Evolutionary conservation across 1,284 basidiomycete species (phyloP).

Genomic region (Anthracocystis panici-leucophaei): DNA sequence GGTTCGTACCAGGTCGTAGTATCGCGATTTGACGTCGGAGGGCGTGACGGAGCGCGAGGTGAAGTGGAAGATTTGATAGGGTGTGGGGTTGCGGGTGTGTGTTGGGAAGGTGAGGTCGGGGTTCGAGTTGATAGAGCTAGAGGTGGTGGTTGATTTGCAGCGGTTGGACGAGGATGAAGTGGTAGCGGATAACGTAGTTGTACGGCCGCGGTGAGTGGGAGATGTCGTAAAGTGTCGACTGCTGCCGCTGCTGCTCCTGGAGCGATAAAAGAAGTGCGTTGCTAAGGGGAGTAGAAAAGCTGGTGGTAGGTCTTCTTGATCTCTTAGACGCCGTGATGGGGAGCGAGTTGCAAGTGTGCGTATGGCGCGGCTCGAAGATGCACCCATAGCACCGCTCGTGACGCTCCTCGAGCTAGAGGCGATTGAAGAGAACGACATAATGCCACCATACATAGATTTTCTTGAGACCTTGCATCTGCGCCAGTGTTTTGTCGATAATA

Average conservation of each 20-base stretch:
- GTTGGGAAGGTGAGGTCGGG: constrained; percentile 16
- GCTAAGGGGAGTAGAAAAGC: constrained; percentile 14
- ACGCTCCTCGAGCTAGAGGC: neutral
- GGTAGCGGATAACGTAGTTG: neutral
- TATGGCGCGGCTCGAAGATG: neutral
- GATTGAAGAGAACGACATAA: neutral
- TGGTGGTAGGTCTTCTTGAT: neutral
- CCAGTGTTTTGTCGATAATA: too few relatives aligned
- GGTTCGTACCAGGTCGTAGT: constrained; percentile 64
- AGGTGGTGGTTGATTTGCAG: neutral
- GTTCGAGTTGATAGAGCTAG: neutral
- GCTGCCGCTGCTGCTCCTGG: too few relatives aligned
- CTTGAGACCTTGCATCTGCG: too few relatives aligned
- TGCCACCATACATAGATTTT: too few relatives aligned
- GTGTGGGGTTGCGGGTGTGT: constrained; percentile 41
- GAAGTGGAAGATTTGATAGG: constrained; percentile 67
- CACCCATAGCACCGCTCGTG: neutral
- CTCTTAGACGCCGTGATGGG: too few relatives aligned
- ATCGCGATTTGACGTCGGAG: constrained; percentile 58
- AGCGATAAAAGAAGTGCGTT: neutral
- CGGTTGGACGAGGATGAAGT: neutral
- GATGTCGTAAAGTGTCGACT: too few relatives aligned
- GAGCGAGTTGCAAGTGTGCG: neutral
- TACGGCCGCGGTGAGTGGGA: too few relatives aligned
- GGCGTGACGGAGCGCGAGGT: constrained; percentile 23